Evolutionary conservation across 306 rosid genomes (phyloP).

Genomic region (Medicago arabica): DNA sequence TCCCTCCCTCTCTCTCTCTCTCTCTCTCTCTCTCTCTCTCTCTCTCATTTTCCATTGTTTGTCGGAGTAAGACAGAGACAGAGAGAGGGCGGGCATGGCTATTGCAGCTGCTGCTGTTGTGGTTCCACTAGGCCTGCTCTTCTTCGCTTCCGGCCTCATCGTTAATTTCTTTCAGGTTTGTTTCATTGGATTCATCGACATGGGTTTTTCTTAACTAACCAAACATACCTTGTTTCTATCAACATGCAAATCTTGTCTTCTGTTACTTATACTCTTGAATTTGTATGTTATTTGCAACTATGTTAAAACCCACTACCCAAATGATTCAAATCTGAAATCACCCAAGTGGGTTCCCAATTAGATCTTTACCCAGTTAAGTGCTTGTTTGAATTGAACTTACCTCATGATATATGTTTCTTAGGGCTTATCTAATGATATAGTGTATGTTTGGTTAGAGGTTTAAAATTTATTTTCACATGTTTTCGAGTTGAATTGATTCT

Average conservation of each 20-base stretch:
- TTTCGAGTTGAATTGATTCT: no score
- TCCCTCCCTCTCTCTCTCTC: not conserved
- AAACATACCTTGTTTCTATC: not conserved
- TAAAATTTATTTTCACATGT: no score
- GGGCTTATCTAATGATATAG: not conserved
- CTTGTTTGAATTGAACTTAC: not conserved
- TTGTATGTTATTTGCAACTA: not conserved
- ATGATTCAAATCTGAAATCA: not conserved
- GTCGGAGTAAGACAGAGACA: not conserved
- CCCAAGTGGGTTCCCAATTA: not conserved
- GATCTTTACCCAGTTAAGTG: not conserved
- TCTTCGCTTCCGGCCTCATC: constrained; percentile 84
- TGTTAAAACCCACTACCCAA: not conserved
- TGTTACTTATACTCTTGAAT: not conserved
- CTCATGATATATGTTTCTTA: not conserved
- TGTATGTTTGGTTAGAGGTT: no score
- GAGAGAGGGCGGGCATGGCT: constrained; percentile 61
- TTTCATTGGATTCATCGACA: not conserved
- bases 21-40: not conserved
- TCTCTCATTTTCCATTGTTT: not conserved
- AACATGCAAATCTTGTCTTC: constrained; percentile 39
- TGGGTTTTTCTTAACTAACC: not conserved
- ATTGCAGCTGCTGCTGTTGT: constrained; percentile 78
- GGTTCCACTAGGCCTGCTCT: constrained; percentile 85
- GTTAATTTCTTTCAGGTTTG: constrained; percentile 83